Evolutionary conservation across 352 stramenopile genomes (phyloP).

Genomic region (Phytophthora sansomeana): DNA sequence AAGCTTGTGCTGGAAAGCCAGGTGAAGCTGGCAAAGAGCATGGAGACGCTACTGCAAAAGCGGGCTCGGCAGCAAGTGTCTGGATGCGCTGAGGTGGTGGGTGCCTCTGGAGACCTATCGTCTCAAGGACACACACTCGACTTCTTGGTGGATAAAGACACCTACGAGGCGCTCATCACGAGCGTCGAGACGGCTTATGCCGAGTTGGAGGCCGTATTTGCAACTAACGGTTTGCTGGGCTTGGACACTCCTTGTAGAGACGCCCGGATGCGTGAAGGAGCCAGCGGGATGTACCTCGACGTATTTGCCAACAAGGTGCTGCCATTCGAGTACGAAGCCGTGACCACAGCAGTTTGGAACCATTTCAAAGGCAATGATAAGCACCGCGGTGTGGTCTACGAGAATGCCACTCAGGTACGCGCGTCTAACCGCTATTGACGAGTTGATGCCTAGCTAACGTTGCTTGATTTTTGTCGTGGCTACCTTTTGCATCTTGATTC

Average conservation of each 20-base stretch:
- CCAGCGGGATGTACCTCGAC: constrained; percentile 42
- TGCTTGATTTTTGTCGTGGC: constrained; percentile 2
- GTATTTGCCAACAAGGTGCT: constrained; percentile 47
- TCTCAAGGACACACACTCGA: constrained; percentile 34
- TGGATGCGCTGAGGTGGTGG: constrained; percentile 37
- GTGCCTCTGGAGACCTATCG: constrained; percentile 14
- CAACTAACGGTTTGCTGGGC: constrained; percentile 36
- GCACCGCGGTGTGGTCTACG: constrained; percentile 40
- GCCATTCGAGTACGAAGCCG: constrained; percentile 37
- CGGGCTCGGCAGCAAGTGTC: constrained; percentile 40
- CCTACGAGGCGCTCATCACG: constrained; percentile 38
- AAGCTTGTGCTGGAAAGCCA: constrained; percentile 59
- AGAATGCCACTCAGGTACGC: constrained; percentile 41
- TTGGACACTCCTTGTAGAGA: constrained; percentile 35
- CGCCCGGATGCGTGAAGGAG: constrained; percentile 40
- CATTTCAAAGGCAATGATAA: constrained; percentile 47
- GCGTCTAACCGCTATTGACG: neutral
- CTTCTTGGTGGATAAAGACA: constrained; percentile 41
- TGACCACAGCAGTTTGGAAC: constrained; percentile 40
- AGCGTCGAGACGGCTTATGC: constrained; percentile 41
- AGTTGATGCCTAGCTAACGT: constrained; percentile 14
- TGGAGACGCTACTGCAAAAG: constrained; percentile 59
- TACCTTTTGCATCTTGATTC: neutral
- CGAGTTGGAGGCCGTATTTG: constrained; percentile 37
- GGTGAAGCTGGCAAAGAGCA: constrained; percentile 53